Evolutionary conservation across 1,284 basidiomycete species (phyloP), one percentile per base, ranked within the genome.

Genomic region (Schizopora paradoxa): DNA sequence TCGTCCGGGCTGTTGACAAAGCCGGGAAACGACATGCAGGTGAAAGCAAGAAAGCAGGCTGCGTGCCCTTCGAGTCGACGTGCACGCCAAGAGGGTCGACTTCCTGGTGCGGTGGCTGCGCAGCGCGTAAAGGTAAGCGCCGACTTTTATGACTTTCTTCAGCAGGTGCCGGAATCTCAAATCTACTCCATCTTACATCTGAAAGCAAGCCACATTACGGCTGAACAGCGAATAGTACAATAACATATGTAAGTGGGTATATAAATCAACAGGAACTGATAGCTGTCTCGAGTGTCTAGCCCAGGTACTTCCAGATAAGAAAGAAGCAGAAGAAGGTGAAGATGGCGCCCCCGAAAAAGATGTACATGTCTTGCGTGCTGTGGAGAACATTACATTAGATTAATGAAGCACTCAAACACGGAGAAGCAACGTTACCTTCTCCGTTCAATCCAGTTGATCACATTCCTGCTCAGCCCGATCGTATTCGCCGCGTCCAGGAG

Each of bases 401-500:
- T 45, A 27, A n/a, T 25, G 25, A 34, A 21, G 29, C 16, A 40
- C 23, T 29, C 13, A 34, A 18, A 37, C 13, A 48, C 18, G 25
- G 14, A 38, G 5, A 62, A 69, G 42, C 43, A 23, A 16, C 66
- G 70, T 58, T 58, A 91, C 84, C 90, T 94, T 63, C 93, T 73
- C 55, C 83, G 76, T 61, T 97, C 94, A 54, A 97, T 92, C 89
- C 92, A 97, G 2, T 87, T 82, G 62, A 97, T 96, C 19, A 94
- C 92, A 61, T 94, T 79, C 52, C 91, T 74, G 61, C 91, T 91
- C 57, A 97, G 66, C 0, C 94, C 94, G 39, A 97, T 66, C 13
- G 91, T 94, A 65, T 96, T 96, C 33, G 93, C 93, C 32, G 91
- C 86, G 60, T 90, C 83, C 47, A 95, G 64, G 39, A 97, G 64